phyloP scores from a whole-genome alignment of 2,329 filamentous ascomycete species.

The Scolecobasidium constrictum region DNA sequence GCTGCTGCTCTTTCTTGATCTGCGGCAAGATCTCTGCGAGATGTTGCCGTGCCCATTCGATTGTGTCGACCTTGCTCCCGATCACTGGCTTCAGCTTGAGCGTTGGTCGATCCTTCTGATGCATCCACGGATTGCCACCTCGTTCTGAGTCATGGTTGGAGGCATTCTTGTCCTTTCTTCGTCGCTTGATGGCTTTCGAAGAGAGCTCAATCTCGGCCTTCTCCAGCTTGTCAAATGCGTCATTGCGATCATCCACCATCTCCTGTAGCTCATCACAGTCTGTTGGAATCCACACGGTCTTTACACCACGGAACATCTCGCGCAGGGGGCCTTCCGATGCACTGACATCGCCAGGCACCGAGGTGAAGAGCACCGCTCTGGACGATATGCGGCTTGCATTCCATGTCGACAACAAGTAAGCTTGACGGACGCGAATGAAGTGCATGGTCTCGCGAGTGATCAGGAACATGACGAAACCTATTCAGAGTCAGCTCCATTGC shows the following conservation, averaged over 20 bases:
- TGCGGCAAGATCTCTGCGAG: constrained; percentile 63
- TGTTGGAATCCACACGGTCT: constrained; percentile 59
- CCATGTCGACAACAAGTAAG: constrained; percentile 74
- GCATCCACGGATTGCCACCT: too few relatives aligned
- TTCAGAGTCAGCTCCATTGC: too few relatives aligned
- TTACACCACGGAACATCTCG: constrained; percentile 23
- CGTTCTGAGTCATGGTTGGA: constrained; percentile 59
- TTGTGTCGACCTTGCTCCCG: constrained; percentile 81
- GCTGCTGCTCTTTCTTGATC: constrained; percentile 55
- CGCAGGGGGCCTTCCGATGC: constrained; percentile 28
- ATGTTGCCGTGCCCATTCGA: constrained; percentile 71
- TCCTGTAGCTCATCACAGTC: constrained; percentile 70
- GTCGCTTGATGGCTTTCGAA: constrained; percentile 61
- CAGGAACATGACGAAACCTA: constrained; percentile 81
- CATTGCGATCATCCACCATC: constrained; percentile 70
- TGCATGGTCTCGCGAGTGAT: constrained; percentile 81
- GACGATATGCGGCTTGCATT: constrained; percentile 82
- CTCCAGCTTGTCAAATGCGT: constrained; percentile 71
- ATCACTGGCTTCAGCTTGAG: constrained; percentile 61
- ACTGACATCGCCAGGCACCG: constrained; percentile 30
- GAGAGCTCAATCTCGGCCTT: constrained; percentile 79
- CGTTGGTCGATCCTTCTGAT: constrained; percentile 53
- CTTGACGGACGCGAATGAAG: constrained; percentile 87
- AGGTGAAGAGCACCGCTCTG: constrained; percentile 73
- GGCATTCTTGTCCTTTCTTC: constrained; percentile 52